Evolutionary conservation across 2,329 filamentous ascomycete species (phyloP).

Genomic region (Trichoderma guizhouense): DNA sequence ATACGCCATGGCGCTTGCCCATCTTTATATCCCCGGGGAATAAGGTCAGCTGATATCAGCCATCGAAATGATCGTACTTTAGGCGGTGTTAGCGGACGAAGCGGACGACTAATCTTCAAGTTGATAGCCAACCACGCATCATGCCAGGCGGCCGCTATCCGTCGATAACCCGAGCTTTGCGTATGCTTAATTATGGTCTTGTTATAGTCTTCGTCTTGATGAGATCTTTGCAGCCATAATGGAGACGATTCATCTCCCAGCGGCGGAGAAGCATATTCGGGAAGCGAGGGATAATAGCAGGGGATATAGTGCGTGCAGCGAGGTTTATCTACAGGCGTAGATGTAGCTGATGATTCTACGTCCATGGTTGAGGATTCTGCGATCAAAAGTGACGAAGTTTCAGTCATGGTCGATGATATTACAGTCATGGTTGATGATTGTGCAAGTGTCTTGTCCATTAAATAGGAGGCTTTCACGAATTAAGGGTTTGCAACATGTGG

Average conservation of each 20-base stretch:
- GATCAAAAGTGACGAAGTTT: not conserved
- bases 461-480: not conserved
- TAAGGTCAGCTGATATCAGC: conserved; percentile 2
- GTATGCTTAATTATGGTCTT: not conserved
- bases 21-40: conserved; percentile 8
- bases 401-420: not conserved
- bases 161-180: not conserved
- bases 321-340: not conserved
- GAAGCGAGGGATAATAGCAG: conserved; percentile 8
- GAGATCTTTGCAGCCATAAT: conserved; percentile 1
- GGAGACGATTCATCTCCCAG: not conserved
- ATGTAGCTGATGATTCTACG: not conserved
- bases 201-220: conserved; percentile 8
- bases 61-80: not conserved
- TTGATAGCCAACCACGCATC: not conserved
- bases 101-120: not conserved
- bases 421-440: not conserved
- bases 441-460: not conserved
- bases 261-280: conserved; percentile 5
- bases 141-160: not conserved
- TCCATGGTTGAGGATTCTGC: not conserved
- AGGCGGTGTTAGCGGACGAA: not conserved
- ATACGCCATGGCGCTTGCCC: conserved; percentile 8
- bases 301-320: conserved; percentile 13
- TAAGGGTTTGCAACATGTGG: not conserved